Evolutionary conservation across 805 yeast genomes (phyloP), one percentile per base, ranked within the genome.

Genomic region (Suhomyces pyralidae): DNA sequence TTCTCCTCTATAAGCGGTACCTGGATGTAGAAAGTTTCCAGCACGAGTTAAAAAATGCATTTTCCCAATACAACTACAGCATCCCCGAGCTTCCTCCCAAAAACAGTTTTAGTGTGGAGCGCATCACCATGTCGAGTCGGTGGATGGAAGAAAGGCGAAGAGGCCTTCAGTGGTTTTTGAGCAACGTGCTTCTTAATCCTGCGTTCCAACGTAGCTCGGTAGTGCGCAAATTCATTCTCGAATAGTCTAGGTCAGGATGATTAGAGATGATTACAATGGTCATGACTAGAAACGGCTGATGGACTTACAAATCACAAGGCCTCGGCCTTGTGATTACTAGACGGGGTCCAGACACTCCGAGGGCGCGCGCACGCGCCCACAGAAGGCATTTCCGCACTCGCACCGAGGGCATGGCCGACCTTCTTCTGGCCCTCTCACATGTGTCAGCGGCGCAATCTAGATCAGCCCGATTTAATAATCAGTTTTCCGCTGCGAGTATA

Each of bases 131-230:
- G 60, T 63, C 74, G 45, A 67, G 60, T 42, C 62, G 57, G 19
- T 83, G 86, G 81, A 62, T 84, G 7, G 84, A 81, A 52, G 70
- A 70, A 14, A 64, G 90, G 44, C 67, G 86, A 17, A 76, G 73
- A 52, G 85, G 86, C 0, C 64, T 84, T 20, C 88, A 84, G 59
- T 80, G 79, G 75, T 84, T 85, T 67, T 61, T 84, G 61, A 80
- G 80, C 58, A 77, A 77, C 43, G 77, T 82, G 4, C 64, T 84
- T 12, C 67, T 83, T 58, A 80, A 83, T 57, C 82, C 86, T 0
- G 63, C 69, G 20, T 65, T 72, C 28, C 71, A 72, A 55, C 70
- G 70, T 44, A 65, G 73, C 14, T 61, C 59, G 0, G 70, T 71
- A 17, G 71, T 82, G 10, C 73, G 72, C 43, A 57, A 63, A 20